These are phyloP conservation scores for Aspergillus aculeatus DNA, from an alignment of 2,329 filamentous ascomycete genomes.

Conservation along the genomic window DNA sequence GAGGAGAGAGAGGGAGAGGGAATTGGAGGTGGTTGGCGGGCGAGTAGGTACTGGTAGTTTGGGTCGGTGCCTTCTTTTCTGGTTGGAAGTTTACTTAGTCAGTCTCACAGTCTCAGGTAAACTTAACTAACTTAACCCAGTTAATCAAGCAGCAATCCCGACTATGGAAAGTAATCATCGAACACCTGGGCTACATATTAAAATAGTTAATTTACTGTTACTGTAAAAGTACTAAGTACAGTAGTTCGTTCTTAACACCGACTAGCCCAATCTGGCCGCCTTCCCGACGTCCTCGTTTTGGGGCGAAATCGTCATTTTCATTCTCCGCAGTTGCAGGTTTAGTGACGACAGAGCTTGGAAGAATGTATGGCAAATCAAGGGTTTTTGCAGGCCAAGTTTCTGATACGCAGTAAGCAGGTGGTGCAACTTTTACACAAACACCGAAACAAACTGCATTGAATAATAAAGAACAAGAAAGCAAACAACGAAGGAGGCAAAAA, in stretches of 20 bases:
- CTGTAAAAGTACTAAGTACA: too few species aligned
- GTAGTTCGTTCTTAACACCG: background rate
- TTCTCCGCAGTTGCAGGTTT: background rate
- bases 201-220: background rate
- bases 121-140: background rate
- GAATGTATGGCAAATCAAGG: too few species aligned
- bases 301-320: background rate
- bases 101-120: background rate
- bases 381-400: too few species aligned
- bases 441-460: too few species aligned
- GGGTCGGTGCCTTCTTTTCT: background rate
- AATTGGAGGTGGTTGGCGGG: background rate
- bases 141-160: background rate
- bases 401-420: too few species aligned
- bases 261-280: background rate
- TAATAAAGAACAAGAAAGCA: background rate
- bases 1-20: background rate
- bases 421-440: too few species aligned
- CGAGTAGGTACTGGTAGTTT: background rate
- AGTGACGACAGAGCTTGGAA: too few species aligned
- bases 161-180: too few species aligned
- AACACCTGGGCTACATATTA: too few species aligned
- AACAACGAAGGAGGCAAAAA: conserved; percentile 5
- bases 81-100: background rate
- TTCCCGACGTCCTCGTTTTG: background rate